These are phyloP conservation scores for Tuber calosporum DNA, from an alignment of 495 filamentous ascomycete genomes.

Conservation along the genomic window DNA sequence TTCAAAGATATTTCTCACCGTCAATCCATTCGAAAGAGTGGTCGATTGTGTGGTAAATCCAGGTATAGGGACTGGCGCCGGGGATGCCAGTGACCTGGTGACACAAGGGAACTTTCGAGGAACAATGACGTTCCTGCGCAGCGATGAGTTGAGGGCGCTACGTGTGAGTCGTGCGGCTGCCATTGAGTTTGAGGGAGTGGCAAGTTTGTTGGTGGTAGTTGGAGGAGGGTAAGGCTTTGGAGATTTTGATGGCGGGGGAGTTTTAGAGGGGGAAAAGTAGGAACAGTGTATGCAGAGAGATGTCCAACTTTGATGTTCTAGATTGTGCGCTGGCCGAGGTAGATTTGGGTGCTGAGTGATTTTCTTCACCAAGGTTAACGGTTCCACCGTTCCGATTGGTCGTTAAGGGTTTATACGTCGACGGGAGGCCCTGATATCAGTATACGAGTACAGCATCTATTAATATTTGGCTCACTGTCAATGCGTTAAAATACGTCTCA, in stretches of 20 bases:
- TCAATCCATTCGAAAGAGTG: constrained; percentile 93
- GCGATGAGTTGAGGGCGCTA: constrained; percentile 24
- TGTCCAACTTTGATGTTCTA: neutral
- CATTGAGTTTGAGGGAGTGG: constrained; percentile 37
- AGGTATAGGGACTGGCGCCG: constrained; percentile 21
- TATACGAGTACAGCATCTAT: too few species aligned
- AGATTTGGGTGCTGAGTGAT: neutral
- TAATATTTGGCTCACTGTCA: neutral
- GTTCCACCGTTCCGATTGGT: constrained; percentile 1
- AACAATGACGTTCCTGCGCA: constrained; percentile 34
- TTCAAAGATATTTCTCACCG: constrained; percentile 54
- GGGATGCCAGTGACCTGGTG: constrained; percentile 38
- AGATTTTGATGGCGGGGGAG: constrained; percentile 13
- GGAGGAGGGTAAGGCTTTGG: constrained; percentile 1
- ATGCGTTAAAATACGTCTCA: neutral
- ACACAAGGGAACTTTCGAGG: constrained; percentile 31
- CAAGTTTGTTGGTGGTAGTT: constrained; percentile 5
- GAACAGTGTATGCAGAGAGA: neutral
- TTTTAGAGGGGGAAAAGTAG: neutral
- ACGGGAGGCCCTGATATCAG: neutral
- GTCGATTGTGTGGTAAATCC: constrained; percentile 81
- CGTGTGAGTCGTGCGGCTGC: constrained; percentile 41
- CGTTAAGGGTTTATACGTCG: neutral
- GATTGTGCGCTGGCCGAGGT: neutral
- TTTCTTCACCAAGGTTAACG: neutral